Base-by-base conservation (phyloP, 345 rosid genomes). In the Pistacia atlantica region DNA sequence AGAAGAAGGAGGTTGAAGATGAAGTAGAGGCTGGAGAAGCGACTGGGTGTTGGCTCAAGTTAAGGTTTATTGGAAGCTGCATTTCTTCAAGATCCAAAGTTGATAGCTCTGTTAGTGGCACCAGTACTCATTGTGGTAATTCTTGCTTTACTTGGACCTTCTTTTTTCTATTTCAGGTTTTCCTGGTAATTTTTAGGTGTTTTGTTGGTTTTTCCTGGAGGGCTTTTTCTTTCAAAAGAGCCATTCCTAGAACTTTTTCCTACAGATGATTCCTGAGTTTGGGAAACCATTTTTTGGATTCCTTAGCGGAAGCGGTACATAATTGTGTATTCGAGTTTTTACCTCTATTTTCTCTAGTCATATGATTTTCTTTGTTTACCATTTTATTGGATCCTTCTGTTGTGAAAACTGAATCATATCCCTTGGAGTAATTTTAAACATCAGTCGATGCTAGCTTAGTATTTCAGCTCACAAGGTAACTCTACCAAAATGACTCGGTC, bases 31-130 rank as follows among this genome's bases (percentile, higher is more conserved):
- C 65, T 46, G 83, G 58, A 31, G 87, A 66, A 78, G 84, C 85
- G 65, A 77, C 79, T 80, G 94, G 97, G 20, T 92, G 97, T 80
- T 92, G 97, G 94, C 81, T 86, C 75, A 89, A 82, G 78, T 76
- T 87, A 48, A 82, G 91, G 84, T 85, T 89, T 67, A 83, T 89
- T 52, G 78, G 88, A 72, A 83, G 88, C 83, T 89, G 94, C 78
- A 72, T 90, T 75, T 86, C 90, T 88, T 86, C 97, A 38, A 90
- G 92, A 90, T 87, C 97, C 85, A 89, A 90, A 72, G 86, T 89
- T 77, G 97, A 90, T 85, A 90, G 82, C 83, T 89, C 97, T 74
- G 80, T 79, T 72, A 86, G 84, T 80, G 91, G 87, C 68, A 82
- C 87, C 78, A 85, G 83, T 56, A 78, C 85, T 35, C 84, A 87